Conservation (phyloP, 1,284 basidiomycete genomes). For the Heliocybe sulcata region DNA sequence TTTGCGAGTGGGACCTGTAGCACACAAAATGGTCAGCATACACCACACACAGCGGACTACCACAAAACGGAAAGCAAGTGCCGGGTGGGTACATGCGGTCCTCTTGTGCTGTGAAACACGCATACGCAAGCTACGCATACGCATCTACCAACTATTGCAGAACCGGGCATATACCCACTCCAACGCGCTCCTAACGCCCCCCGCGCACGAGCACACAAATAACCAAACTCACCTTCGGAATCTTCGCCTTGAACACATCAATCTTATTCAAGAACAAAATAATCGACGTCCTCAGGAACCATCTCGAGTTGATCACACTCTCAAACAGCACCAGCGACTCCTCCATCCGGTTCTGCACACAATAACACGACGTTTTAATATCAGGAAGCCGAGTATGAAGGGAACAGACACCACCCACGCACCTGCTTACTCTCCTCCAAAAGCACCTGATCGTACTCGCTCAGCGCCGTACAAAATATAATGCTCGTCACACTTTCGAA, state of each 20-base stretch:
- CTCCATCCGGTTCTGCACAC: constrained; percentile 92
- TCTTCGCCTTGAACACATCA: constrained; percentile 91
- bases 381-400: not conserved
- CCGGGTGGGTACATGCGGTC: not conserved
- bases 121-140: too few relatives aligned
- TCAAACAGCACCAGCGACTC: constrained; percentile 94
- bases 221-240: constrained; percentile 57
- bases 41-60: too few relatives aligned
- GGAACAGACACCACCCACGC: constrained; percentile 15
- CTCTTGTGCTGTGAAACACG: too few relatives aligned
- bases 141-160: too few relatives aligned
- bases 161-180: too few relatives aligned
- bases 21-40: not conserved
- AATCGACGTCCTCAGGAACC: constrained; percentile 92
- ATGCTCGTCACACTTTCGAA: constrained; percentile 95
- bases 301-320: constrained; percentile 94
- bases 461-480: constrained; percentile 91
- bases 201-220: not conserved
- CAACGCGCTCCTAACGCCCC: not conserved
- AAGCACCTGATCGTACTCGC: constrained; percentile 90
- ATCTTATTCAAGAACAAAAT: constrained; percentile 96
- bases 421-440: constrained; percentile 78
- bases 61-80: too few relatives aligned
- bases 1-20: constrained; percentile 71
- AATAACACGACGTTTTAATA: not conserved